Evolutionary conservation across 352 stramenopile genomes (phyloP).

Genomic region (Phytophthora ohioensis): DNA sequence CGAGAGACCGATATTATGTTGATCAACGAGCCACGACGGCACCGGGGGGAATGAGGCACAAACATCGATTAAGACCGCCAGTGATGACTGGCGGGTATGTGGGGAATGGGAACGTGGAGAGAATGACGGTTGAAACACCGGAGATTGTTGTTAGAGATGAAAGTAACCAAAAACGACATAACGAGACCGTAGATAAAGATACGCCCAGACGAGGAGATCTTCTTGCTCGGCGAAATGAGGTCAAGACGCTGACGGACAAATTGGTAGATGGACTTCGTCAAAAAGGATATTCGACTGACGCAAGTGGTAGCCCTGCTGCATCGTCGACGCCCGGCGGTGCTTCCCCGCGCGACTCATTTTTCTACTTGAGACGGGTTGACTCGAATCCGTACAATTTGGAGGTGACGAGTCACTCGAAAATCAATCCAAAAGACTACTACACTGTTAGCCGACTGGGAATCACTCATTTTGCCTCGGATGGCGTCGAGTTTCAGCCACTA

Average conservation of each 20-base stretch:
- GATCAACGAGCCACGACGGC: slow-evolving; percentile 58
- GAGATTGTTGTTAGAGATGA: background rate
- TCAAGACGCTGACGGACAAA: slow-evolving; percentile 71
- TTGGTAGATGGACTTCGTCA: slow-evolving; percentile 56
- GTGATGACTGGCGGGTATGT: slow-evolving; percentile 8
- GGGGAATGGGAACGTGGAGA: background rate
- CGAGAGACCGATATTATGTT: slow-evolving; percentile 69
- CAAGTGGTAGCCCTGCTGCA: background rate
- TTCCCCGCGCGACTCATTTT: slow-evolving; percentile 60
- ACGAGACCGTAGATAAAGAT: slow-evolving; percentile 2
- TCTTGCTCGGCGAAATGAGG: slow-evolving; percentile 50
- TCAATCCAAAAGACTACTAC: slow-evolving; percentile 89
- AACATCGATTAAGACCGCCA: slow-evolving; percentile 13
- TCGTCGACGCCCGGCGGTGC: slow-evolving; percentile 8
- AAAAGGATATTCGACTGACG: background rate
- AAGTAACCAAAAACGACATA: slow-evolving; percentile 1
- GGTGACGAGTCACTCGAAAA: slow-evolving; percentile 67
- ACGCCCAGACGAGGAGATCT: slow-evolving; percentile 49
- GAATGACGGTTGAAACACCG: background rate
- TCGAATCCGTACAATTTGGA: slow-evolving; percentile 83
- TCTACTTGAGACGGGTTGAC: slow-evolving; percentile 77
- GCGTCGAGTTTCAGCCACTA: slow-evolving; percentile 90
- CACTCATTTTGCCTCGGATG: slow-evolving; percentile 84
- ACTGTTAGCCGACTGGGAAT: slow-evolving; percentile 90
- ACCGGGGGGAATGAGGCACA: slow-evolving; percentile 24